Conservation (phyloP, 2,329 filamentous ascomycete genomes). For the Westerdykella sp. region DNA sequence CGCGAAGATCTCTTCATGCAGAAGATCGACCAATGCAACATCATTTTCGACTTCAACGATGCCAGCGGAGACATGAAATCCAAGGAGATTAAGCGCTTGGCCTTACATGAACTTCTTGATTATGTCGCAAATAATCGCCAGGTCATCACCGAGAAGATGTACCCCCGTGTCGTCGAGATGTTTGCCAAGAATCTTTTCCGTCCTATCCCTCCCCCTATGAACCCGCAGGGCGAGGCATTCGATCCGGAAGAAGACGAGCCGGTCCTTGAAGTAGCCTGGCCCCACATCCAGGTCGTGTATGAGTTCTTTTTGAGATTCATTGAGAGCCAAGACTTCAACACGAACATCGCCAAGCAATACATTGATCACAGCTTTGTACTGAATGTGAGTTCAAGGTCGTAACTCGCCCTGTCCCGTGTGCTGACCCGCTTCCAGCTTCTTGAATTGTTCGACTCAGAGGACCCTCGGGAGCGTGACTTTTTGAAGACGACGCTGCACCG, state of each 20-base stretch:
- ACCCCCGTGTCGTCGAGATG: slow-evolving; percentile 97
- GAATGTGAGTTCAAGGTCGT: slow-evolving; percentile 45
- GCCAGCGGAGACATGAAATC: slow-evolving; percentile 98
- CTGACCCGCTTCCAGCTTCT: slow-evolving; percentile 55
- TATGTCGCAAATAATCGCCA: slow-evolving; percentile 98
- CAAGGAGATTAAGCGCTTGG: slow-evolving; percentile 97
- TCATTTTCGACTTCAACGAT: slow-evolving; percentile 99
- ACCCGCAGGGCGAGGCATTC: slow-evolving; percentile 95
- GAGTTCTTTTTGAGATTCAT: slow-evolving; percentile 99
- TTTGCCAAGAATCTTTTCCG: slow-evolving; percentile 98
- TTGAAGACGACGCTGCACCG: slow-evolving; percentile 95
- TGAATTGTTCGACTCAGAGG: slow-evolving; percentile 98
- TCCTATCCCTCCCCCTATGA: slow-evolving; percentile 93
- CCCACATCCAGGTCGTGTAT: slow-evolving; percentile 98
- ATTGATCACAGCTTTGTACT: slow-evolving; percentile 98
- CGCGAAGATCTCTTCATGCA: slow-evolving; percentile 98
- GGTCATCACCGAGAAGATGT: slow-evolving; percentile 98
- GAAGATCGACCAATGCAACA: slow-evolving; percentile 99
- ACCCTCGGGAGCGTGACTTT: slow-evolving; percentile 93
- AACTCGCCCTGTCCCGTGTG: not conserved
- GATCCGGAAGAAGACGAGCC: slow-evolving; percentile 98
- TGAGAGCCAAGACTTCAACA: slow-evolving; percentile 99
- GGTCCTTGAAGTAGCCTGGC: slow-evolving; percentile 96
- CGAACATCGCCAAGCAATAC: slow-evolving; percentile 97
- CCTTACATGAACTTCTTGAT: slow-evolving; percentile 90